These are phyloP conservation scores for maize (Zea mays) DNA, from an alignment of 176 grass and related monocot species.

Conservation along the genomic window DNA sequence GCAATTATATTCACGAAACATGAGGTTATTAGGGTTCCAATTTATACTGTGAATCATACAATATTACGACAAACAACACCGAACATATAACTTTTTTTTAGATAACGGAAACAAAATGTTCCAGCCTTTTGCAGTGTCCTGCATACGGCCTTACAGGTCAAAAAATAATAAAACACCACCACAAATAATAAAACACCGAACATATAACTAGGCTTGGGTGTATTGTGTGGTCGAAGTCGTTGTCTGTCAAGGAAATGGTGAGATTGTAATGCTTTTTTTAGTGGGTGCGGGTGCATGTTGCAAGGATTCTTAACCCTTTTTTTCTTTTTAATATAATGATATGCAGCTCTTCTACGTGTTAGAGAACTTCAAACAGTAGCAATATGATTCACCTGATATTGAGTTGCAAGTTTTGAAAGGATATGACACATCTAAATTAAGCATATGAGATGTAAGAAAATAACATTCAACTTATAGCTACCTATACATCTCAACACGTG, in stretches of 20 bases:
- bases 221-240: not conserved
- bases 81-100: no score
- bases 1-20: not conserved
- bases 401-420: conserved; percentile 17
- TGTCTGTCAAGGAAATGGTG: not conserved
- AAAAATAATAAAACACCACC: no score
- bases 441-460: conserved; percentile 22
- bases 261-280: not conserved
- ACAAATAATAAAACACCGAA: not conserved
- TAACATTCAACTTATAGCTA: conserved; percentile 39
- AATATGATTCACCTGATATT: conserved; percentile 25
- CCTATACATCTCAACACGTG: conserved; percentile 92
- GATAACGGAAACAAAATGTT: no score
- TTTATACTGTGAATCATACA: conserved; percentile 23
- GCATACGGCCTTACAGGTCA: no score
- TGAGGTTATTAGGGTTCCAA: not conserved
- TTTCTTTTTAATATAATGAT: not conserved
- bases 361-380: conserved; percentile 17
- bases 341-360: not conserved
- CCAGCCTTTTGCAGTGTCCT: no score
- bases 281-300: not conserved
- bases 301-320: not conserved
- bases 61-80: conserved; percentile 26
- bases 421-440: conserved; percentile 9
- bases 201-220: conserved; percentile 26